Evolutionary conservation across 768 basidiomycete species (phyloP), one percentile per base, ranked within the genome.

Genomic region (Lactarius deliciosus): DNA sequence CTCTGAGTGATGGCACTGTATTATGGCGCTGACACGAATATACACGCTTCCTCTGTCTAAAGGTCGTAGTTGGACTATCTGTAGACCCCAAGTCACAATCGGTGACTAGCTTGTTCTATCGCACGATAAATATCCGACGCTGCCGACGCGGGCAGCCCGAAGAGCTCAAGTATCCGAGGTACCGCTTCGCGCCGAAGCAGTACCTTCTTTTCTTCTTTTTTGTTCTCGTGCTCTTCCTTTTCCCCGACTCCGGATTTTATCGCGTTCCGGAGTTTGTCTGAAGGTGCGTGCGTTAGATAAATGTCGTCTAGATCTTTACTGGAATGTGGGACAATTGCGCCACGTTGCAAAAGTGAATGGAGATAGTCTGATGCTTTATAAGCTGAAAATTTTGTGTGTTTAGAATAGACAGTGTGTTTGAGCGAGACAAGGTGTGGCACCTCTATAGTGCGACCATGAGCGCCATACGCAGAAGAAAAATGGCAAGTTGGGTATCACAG

Each of bases 391-490:
- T n/a, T n/a, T 36, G 20, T 38, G 34, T 59, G 45, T 64, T 53
- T 20, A 59, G 56, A 63, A 53, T 60, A 68, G 56, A 43, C 53
- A 15, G 28, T 20, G 50, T 56, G 28, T 40, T 25, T 50, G 34
- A 34, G 30, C 16, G 53, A 54, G 54, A 18, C 16, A 40, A 34
- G 2, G 1, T 20, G 65, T 20, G 61, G 45, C 64, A 90, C 91
- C 90, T 82, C 81, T 84, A 74, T 88, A 93, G 75, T 94, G 91
- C 47, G 87, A 88, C 91, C 91, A 94, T 53, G 90, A 86, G 54
- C 91, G 82, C 91, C 91, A 94, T 11, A 81, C 83, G 71, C 90
- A 92, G 76, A 90, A 94, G 79, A 94, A 91, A 74, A 94, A 88
- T 0, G 91, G 91, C 25, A 94, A 76, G 74, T 94, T 94, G 36